Base-by-base conservation (phyloP, 2,329 filamentous ascomycete species). In the Aspergillus piperis region DNA sequence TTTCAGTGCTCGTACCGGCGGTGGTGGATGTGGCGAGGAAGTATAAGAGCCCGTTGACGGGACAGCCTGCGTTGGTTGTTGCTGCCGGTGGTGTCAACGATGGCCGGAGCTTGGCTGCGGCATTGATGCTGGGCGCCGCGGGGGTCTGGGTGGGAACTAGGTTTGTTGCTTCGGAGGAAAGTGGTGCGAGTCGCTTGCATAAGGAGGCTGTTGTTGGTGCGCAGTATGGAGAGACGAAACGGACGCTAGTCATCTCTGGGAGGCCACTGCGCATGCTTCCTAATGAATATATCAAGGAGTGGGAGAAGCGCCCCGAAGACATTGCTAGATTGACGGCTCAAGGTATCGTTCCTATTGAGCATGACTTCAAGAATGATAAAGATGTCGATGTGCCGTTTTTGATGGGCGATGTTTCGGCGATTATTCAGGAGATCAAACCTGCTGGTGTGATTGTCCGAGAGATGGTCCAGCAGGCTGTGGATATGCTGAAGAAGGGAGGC, bases 131-230 rank as follows among this genome's bases (percentile, higher is more conserved):
- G 71, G 94, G 94, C 15, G 94, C 93, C 1, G 83, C 84, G 3
- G 94, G 91, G 10, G 94, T 96, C 1, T 98, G 94, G 94, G 93
- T 98, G 1, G 94, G 94, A 27, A 97, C 94, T 62, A 83, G 94
- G 19, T 97, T 97, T 76, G 91, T 97, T 15, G 93, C 94, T 1
- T 87, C 86, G 8, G 83, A 81, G 36, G 94, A 97, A 80, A 92
- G 92, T 0, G 89, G 88, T 15, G 93, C 91, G 70, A 90, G 88
- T 73, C 83, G 89, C 68, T 81, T 88, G 80, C 93, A 97, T 77
- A 97, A 97, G 80, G 81, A 89, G 67, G 89, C 88, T 30, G 92
- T 97, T 0, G 89, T 96, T 2, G 81, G 78, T n/a, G 94, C 92
- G 59, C 83, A 81, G 10, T 93, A 91, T 69, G 87, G 89, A 42